Percentiles rank a stretch among this genome's conserved stretches.
Evolutionary conservation across 2,329 filamentous ascomycete species (phyloP).

Genomic region (Thermothelomyces thermophilus): DNA sequence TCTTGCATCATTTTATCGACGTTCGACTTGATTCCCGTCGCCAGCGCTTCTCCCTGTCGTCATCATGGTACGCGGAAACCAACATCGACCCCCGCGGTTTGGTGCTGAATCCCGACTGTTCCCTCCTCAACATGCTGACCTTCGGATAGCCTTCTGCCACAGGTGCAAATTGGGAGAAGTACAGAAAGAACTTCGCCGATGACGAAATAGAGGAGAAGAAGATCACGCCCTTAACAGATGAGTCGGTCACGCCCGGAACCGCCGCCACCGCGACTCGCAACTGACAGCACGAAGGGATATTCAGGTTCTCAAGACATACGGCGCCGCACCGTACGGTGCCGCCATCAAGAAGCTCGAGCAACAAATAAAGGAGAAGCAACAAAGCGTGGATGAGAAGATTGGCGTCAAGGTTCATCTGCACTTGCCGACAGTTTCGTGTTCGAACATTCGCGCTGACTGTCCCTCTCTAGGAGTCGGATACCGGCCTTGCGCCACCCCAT

Average conservation of each 20-base stretch:
- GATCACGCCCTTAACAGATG: conserved; percentile 93
- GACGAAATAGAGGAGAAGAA: conserved; percentile 99
- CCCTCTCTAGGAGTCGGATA: conserved; percentile 80
- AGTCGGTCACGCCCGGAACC: conserved; percentile 53
- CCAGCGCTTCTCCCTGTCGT: conserved; percentile 11
- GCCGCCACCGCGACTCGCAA: conserved; percentile 1
- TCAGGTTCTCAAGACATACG: conserved; percentile 98
- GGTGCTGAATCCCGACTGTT: neutral
- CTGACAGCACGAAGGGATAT: conserved; percentile 67
- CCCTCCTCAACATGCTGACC: conserved; percentile 11
- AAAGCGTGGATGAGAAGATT: conserved; percentile 98
- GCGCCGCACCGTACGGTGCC: conserved; percentile 88
- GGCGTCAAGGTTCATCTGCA: conserved; percentile 58
- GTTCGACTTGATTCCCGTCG: neutral
- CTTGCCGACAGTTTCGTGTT: neutral
- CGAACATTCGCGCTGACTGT: neutral
- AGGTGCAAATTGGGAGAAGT: conserved; percentile 96
- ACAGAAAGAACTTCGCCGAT: conserved; percentile 92
- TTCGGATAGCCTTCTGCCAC: conserved; percentile 78
- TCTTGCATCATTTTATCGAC: neutral
- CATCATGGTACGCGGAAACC: conserved; percentile 22
- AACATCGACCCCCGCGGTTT: neutral
- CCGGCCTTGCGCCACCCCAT: conserved; percentile 93
- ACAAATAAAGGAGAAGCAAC: conserved; percentile 98
- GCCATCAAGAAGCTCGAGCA: conserved; percentile 96